phyloP scores from a whole-genome alignment of 83 land plant genomes.

The Picea mariana region DNA sequence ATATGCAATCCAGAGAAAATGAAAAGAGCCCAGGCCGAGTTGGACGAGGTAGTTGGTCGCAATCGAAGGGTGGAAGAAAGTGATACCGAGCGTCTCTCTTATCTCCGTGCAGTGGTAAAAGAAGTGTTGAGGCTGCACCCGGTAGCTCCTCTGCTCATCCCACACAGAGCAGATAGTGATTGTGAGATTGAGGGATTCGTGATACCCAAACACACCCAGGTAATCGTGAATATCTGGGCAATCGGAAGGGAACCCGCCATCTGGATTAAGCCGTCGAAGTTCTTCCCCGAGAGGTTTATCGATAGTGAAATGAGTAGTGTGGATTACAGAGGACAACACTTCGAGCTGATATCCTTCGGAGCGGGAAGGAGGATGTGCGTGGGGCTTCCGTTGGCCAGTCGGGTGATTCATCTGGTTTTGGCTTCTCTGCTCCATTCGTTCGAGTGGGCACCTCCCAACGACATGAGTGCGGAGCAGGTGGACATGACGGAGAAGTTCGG shows the following conservation, averaged over 20 bases:
- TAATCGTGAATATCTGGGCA: too few relatives aligned
- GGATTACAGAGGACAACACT: too few relatives aligned
- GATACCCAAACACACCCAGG: too few relatives aligned
- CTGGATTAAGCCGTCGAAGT: too few relatives aligned
- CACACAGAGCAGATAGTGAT: neutral
- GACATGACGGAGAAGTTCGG: neutral
- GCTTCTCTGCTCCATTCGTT: neutral
- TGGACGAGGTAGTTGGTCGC: neutral
- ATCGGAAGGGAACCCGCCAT: too few relatives aligned
- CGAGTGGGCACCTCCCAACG: neutral
- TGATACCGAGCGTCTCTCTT: neutral
- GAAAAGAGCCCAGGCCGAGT: neutral
- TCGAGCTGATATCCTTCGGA: neutral
- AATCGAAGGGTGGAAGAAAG: neutral
- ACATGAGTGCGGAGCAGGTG: neutral
- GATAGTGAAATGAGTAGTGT: too few relatives aligned
- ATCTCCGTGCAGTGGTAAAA: neutral
- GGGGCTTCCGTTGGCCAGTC: neutral
- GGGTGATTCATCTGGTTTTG: neutral
- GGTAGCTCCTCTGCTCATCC: neutral
- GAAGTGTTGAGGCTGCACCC: constrained; percentile 10
- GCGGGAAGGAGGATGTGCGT: neutral
- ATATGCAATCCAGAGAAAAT: neutral
- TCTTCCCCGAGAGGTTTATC: too few relatives aligned
- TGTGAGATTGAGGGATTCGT: neutral